These are phyloP conservation scores for Dioszegia hungarica DNA, from an alignment of 768 basidiomycete genomes.

Conservation along the genomic window DNA sequence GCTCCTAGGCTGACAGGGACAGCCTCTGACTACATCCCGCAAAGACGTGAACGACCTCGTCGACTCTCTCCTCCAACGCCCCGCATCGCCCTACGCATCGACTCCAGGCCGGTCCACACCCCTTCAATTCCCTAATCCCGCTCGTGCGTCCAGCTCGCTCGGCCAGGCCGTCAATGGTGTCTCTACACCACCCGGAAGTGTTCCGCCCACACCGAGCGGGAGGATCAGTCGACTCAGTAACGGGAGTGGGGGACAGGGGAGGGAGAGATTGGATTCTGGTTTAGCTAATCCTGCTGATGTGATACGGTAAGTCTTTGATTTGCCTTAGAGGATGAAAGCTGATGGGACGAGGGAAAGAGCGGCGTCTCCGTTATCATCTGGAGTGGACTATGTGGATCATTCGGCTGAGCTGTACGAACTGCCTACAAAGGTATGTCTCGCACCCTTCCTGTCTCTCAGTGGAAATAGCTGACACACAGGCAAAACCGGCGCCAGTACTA, in stretches of 20 bases:
- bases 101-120: constrained; percentile 7
- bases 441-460: background rate
- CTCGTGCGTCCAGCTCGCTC: constrained; percentile 30
- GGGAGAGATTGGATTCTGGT: constrained; percentile 8
- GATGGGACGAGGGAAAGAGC: background rate
- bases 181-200: constrained; percentile 28
- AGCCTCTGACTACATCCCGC: constrained; percentile 53
- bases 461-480: too few relatives aligned
- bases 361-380: constrained; percentile 46
- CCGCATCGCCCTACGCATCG: constrained; percentile 15
- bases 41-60: constrained; percentile 70
- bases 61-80: constrained; percentile 46
- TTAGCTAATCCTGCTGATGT: background rate
- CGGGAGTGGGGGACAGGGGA: constrained; percentile 11
- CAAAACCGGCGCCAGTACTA: constrained; percentile 33
- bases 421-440: constrained; percentile 66
- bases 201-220: constrained; percentile 5
- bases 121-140: constrained; percentile 9
- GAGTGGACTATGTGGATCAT: constrained; percentile 78
- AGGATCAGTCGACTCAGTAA: constrained; percentile 27
- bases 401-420: constrained; percentile 87
- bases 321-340: background rate
- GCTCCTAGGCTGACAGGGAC: background rate
- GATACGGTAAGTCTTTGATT: constrained; percentile 2
- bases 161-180: constrained; percentile 17